Conservation (phyloP, 441 rosid genomes). For the Populus tomentosa region DNA sequence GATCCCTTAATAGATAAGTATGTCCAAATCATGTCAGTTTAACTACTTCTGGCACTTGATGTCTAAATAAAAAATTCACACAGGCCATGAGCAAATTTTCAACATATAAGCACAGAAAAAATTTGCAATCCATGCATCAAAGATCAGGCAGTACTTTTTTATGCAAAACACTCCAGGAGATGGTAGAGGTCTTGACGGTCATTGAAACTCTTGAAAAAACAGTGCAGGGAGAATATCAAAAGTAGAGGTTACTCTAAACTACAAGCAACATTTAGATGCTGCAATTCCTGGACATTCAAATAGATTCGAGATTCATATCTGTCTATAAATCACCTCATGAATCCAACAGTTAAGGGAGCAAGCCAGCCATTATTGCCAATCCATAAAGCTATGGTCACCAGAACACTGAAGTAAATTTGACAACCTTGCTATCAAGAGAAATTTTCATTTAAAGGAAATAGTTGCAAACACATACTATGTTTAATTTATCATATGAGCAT, state of each 20-base stretch:
- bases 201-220: not conserved
- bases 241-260: not conserved
- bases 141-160: not conserved
- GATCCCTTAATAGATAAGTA: not conserved
- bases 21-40: not conserved
- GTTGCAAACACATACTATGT: not conserved
- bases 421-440: not conserved
- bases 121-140: not conserved
- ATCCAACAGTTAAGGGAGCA: not conserved
- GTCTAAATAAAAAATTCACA: not conserved
- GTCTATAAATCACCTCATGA: not conserved
- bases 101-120: not conserved
- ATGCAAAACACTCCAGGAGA: not conserved
- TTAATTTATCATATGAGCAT: not conserved
- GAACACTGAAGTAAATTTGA: not conserved
- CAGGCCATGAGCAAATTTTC: not conserved
- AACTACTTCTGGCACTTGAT: not conserved
- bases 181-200: not conserved
- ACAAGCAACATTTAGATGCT: not conserved
- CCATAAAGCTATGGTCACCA: not conserved
- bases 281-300: not conserved
- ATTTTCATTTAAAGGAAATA: not conserved
- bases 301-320: not conserved
- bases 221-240: not conserved
- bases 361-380: not conserved